Base-by-base conservation (phyloP, 2,329 filamentous ascomycete species). In the Coniochaeta hoffmannii region DNA sequence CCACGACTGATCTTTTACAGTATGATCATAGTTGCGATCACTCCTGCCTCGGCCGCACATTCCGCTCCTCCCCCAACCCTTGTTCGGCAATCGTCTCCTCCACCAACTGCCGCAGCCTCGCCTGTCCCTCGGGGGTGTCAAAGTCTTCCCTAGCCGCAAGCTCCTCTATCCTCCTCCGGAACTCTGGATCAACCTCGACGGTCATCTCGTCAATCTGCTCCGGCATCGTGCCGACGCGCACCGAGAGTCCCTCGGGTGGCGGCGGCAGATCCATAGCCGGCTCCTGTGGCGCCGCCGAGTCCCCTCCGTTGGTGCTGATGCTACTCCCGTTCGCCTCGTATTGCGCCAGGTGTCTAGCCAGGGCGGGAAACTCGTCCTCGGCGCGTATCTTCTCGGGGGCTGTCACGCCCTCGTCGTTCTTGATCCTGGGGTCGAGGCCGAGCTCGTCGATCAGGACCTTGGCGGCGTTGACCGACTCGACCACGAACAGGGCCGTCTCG, bases 401-500 rank as follows among this genome's bases (percentile, higher is more conserved):
- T 0, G 88, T 96, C 65, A 88, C 74, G 3, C 89, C 91, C 15
- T 95, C 90, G 22, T 79, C 74, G 60, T 94, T 92, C 61, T 74
- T 79, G 57, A 86, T 76, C 19, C 71, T 73, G 35, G 82, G 70
- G 63, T 96, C 85, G 31, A 88, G 82, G 5, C 85, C 83, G 3
- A 97, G 76, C 69, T 96, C 90, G 65, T 95, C 90, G 3, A 97
- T 82, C 8, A 99, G 76, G 53, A 86, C 81, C 63, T 82, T 83
- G 19, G 93, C 93, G 44, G 90, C 86, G 4, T 89, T 86, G 51
- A 88, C 76, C 0, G 84, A 89, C 71, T 99, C 94, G 28, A 86
- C 85, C n/a, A 91, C 90, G 66, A 96, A 99, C 4, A 99, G 77
- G n/a, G 93, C 88, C 1, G 93, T 97, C 73, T 99, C 94, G 56